These are phyloP conservation scores for Achaetomium macrosporum DNA, from an alignment of 2,329 filamentous ascomycete genomes.

Conservation along the genomic window DNA sequence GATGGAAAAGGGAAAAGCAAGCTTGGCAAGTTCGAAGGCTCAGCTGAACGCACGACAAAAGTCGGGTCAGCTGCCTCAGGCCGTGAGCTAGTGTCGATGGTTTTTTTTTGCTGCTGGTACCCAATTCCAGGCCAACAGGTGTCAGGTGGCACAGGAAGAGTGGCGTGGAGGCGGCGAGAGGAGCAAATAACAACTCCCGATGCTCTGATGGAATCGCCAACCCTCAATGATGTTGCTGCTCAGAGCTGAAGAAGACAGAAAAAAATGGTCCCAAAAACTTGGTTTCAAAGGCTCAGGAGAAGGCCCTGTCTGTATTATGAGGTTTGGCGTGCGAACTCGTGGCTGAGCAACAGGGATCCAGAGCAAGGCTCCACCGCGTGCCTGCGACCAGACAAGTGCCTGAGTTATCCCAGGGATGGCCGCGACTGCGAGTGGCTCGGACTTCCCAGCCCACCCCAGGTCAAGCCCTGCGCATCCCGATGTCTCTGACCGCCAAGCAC, in stretches of 20 bases:
- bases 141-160: not conserved
- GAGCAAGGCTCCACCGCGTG: slow-evolving; percentile 14
- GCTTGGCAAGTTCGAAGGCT: not conserved
- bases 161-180: not conserved
- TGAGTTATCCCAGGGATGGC: slow-evolving; percentile 20
- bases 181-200: not conserved
- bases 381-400: no score
- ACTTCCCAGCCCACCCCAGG: slow-evolving; percentile 5
- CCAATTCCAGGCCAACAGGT: slow-evolving; percentile 13
- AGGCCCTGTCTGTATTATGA: slow-evolving; percentile 18
- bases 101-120: slow-evolving; percentile 10
- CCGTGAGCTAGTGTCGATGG: not conserved
- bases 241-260: slow-evolving; percentile 8
- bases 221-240: slow-evolving; percentile 13
- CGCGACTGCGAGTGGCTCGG: slow-evolving; percentile 21
- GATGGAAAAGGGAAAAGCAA: not conserved
- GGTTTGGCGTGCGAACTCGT: slow-evolving; percentile 18
- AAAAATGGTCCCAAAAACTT: slow-evolving; percentile 17
- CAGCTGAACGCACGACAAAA: slow-evolving; percentile 7
- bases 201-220: slow-evolving; percentile 2
- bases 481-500: slow-evolving; percentile 15
- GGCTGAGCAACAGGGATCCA: slow-evolving; percentile 22
- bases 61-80: slow-evolving; percentile 15
- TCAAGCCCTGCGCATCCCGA: slow-evolving; percentile 1
- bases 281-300: slow-evolving; percentile 25